Conservation (phyloP, 345 rosid species). For the Moringa oleifera region DNA sequence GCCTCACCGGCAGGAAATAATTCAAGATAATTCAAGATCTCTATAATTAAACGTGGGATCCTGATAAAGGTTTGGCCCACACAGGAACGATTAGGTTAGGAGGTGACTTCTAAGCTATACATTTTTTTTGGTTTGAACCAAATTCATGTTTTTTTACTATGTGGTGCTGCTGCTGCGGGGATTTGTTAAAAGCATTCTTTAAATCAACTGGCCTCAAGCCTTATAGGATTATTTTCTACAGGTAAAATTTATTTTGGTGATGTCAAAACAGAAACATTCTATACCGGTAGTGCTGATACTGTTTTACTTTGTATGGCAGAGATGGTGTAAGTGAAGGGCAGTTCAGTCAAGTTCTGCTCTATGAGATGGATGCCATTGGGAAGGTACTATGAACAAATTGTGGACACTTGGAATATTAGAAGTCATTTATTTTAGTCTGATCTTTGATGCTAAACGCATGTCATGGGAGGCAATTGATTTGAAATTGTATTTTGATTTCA, state of each 20-base stretch:
- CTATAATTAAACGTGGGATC: too few species aligned
- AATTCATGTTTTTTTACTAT: background rate
- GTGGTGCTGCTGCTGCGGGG: slow-evolving; percentile 36
- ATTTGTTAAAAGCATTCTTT: slow-evolving; percentile 38
- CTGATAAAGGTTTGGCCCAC: slow-evolving; percentile 23
- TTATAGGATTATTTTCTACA: slow-evolving; percentile 54
- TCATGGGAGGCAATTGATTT: background rate
- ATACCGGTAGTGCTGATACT: slow-evolving; percentile 1
- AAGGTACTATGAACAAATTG: slow-evolving; percentile 37
- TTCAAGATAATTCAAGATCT: slow-evolving; percentile 37
- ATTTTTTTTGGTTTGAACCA: background rate
- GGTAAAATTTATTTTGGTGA: slow-evolving; percentile 25
- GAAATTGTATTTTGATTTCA: background rate
- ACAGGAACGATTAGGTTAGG: slow-evolving; percentile 65
- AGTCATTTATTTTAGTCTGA: too few species aligned
- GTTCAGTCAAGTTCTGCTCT: slow-evolving; percentile 52
- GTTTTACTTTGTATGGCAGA: slow-evolving; percentile 30
- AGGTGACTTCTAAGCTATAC: background rate
- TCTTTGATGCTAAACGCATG: background rate
- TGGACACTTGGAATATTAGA: too few species aligned
- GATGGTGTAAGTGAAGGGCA: slow-evolving; percentile 90
- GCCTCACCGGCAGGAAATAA: slow-evolving; percentile 57
- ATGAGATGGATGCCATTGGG: slow-evolving; percentile 61
- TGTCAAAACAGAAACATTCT: background rate
- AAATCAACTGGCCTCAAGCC: slow-evolving; percentile 41